Base-by-base conservation (phyloP, 108 stramenopile species). In the Schizochytrium sp. region DNA sequence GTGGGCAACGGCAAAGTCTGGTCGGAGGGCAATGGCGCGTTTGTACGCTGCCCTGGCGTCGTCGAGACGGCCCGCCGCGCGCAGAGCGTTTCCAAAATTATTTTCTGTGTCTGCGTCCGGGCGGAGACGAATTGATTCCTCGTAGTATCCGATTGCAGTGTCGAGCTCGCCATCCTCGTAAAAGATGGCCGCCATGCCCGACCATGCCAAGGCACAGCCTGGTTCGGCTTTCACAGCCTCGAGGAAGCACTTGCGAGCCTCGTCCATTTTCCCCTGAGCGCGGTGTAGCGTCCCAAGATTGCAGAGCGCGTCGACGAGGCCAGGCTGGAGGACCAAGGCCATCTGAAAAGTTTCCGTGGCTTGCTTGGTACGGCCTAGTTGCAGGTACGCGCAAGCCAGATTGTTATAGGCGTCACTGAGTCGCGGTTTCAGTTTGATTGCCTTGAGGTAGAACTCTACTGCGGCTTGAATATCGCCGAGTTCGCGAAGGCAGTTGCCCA, bases 331-430 rank as follows among this genome's bases (percentile, higher is more conserved):
- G 5, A 91, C 90, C 14, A 94, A 25, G 5, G 93, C 94, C 92
- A 94, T 94, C 72, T 94, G 76, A 89, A 93, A 95, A 5, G 94
- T 93, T 58, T 92, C 89, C 57, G 94, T 94, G 19, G 95, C 95
- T 55, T 94, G 91, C 60, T 58, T 51, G 43, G 72, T 88, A 25
- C 71, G 92, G 25, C 94, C 94, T 12, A 92, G 91, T 92, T 93
- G 92, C 94, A 94, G 91, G 63, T 94, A 92, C 12, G 93, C 91
- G 51, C 91, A 91, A 10, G 95, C 95, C 4, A 95, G 89, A 58
- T 95, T 94, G 88, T 94, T 94, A 92, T 95, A 95, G 5, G 95
- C 95, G 47, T 94, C 94, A 58, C 91, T 59, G 87, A 94, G 93
- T 5, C 93, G 93, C 1, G 95, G 95, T 87, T 94, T 93, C 21